phyloP scores from a whole-genome alignment of 2,329 filamentous ascomycete genomes.

The Trichoderma koningii region DNA sequence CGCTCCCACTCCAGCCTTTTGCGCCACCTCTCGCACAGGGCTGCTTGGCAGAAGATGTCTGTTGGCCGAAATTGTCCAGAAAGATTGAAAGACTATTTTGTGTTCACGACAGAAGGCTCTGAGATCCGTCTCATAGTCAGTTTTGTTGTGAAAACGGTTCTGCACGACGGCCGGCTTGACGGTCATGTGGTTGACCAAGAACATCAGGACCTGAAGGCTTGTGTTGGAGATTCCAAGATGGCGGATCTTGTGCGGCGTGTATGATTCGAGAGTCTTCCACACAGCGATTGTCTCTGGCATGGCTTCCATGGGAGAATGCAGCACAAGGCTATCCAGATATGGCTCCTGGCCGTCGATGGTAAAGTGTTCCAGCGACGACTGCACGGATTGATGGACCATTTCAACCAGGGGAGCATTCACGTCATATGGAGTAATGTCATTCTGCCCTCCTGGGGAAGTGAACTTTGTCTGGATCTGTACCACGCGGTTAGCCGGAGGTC shows the following conservation, averaged over 20 bases:
- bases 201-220: slow-evolving; percentile 54
- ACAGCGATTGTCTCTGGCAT: slow-evolving; percentile 58
- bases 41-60: slow-evolving; percentile 40
- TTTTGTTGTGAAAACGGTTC: slow-evolving; percentile 69
- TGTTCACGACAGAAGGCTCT: slow-evolving; percentile 52
- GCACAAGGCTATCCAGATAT: slow-evolving; percentile 73
- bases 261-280: slow-evolving; percentile 67
- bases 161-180: slow-evolving; percentile 64
- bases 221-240: slow-evolving; percentile 76
- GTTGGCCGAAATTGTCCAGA: slow-evolving; percentile 58
- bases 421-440: slow-evolving; percentile 63
- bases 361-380: slow-evolving; percentile 67
- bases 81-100: slow-evolving; percentile 53
- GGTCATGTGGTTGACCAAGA: slow-evolving; percentile 49
- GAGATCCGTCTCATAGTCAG: slow-evolving; percentile 60
- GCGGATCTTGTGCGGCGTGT: slow-evolving; percentile 65
- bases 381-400: slow-evolving; percentile 68
- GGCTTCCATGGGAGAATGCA: slow-evolving; percentile 61
- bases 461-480: slow-evolving; percentile 79
- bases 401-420: slow-evolving; percentile 57
- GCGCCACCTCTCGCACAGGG: slow-evolving; percentile 55
- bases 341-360: slow-evolving; percentile 42
- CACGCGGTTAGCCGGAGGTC: background rate
- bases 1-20: slow-evolving; percentile 39
- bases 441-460: slow-evolving; percentile 65